These are phyloP conservation scores for Plasmodium ovale DNA, from an alignment of 169 alveolate species.

Conservation along the genomic window DNA sequence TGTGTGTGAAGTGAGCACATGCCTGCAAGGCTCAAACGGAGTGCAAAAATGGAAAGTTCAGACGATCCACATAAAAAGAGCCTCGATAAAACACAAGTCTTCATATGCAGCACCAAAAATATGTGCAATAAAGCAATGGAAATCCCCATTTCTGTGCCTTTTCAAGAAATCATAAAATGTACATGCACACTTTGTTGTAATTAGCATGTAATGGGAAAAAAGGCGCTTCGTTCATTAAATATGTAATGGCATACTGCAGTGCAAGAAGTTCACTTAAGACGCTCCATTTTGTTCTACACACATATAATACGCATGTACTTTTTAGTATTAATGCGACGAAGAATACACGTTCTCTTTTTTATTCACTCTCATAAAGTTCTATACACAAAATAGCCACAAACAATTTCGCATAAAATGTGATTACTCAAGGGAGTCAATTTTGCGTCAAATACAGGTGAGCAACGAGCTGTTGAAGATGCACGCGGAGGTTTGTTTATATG, in stretches of 20 bases:
- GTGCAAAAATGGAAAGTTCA: background rate
- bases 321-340: background rate
- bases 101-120: no score
- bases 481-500: constrained; percentile 43
- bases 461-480: constrained; percentile 15
- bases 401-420: background rate
- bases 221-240: no score
- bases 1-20: background rate
- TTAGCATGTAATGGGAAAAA: no score
- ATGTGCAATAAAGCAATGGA: no score
- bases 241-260: no score
- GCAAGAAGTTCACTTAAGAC: no score
- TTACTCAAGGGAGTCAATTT: background rate
- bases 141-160: no score
- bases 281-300: no score
- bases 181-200: no score
- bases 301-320: no score
- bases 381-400: background rate
- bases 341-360: background rate
- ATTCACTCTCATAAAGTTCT: background rate
- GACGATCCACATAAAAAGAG: background rate
- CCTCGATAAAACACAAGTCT: background rate
- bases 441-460: background rate
- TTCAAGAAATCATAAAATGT: no score
- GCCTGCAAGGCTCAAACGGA: background rate